These are phyloP conservation scores for Staphylotrichum longicolle DNA, from an alignment of 495 filamentous ascomycete genomes.

Conservation along the genomic window DNA sequence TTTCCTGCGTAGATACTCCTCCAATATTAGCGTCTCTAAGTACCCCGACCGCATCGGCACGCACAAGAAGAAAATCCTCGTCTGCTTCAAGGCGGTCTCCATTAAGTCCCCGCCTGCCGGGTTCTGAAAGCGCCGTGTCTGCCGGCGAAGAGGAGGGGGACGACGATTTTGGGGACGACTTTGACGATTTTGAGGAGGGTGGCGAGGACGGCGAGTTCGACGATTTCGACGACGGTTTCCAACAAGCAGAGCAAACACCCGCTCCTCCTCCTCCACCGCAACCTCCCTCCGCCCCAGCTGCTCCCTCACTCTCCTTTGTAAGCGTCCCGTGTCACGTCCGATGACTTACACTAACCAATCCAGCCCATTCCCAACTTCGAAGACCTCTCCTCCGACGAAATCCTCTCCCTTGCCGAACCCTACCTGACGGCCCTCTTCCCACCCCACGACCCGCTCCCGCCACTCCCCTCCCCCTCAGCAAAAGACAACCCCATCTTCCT, in stretches of 20 bases:
- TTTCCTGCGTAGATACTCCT: conserved; percentile 38
- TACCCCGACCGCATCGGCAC: conserved; percentile 26
- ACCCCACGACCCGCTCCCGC: conserved; percentile 50
- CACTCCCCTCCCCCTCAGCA: conserved; percentile 39
- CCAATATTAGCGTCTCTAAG: conserved; percentile 39
- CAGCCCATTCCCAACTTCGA: conserved; percentile 74
- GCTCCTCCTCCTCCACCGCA: conserved; percentile 41
- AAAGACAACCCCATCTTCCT: conserved; percentile 61
- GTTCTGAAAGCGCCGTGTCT: conserved; percentile 10
- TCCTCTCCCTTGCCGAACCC: conserved; percentile 50
- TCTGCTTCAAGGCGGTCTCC: conserved; percentile 22
- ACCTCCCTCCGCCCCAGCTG: conserved; percentile 31
- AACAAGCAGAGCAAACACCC: conserved; percentile 56
- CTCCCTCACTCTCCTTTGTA: conserved; percentile 48
- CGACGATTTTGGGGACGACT: conserved; percentile 75
- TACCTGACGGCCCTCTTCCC: conserved; percentile 60
- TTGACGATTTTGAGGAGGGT: conserved; percentile 94
- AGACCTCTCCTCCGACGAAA: conserved; percentile 53
- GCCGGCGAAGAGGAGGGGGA: conserved; percentile 13
- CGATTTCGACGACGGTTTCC: conserved; percentile 70
- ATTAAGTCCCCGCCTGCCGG: conserved; percentile 18
- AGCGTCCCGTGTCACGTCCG: conserved; percentile 15
- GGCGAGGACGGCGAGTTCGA: conserved; percentile 75
- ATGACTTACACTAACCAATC: conserved; percentile 10
- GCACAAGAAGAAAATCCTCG: conserved; percentile 41